phyloP scores from a whole-genome alignment of 2,329 filamentous ascomycete species.

The Talaromyces marneffei region DNA sequence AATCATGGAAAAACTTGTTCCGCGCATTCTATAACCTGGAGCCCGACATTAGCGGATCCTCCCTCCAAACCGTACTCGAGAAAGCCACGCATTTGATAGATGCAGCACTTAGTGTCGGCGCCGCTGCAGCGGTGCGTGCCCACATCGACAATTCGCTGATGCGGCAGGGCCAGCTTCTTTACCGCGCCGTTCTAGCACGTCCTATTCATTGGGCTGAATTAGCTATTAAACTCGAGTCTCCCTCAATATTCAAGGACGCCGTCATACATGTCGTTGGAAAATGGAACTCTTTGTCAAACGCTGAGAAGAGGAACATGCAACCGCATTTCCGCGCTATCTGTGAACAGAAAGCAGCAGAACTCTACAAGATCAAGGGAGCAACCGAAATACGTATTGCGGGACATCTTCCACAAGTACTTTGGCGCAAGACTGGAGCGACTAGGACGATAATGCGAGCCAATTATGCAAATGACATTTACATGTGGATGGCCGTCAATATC shows the following conservation, averaged over 20 bases:
- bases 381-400: slow-evolving; percentile 26
- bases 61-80: slow-evolving; percentile 35
- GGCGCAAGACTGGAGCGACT: slow-evolving; percentile 19
- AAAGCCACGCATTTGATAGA: slow-evolving; percentile 39
- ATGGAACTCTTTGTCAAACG: slow-evolving; percentile 22
- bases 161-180: slow-evolving; percentile 43
- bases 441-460: slow-evolving; percentile 35
- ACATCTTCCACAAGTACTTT: slow-evolving; percentile 37
- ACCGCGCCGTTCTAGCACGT: slow-evolving; percentile 37
- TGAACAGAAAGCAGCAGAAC: slow-evolving; percentile 21
- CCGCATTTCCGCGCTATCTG: slow-evolving; percentile 20
- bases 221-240: slow-evolving; percentile 41
- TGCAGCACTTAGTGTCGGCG: slow-evolving; percentile 44
- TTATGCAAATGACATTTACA: slow-evolving; percentile 46
- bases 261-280: slow-evolving; percentile 28
- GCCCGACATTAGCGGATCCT: slow-evolving; percentile 36
- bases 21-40: slow-evolving; percentile 43
- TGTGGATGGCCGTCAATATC: slow-evolving; percentile 46
- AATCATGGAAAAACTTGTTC: slow-evolving; percentile 41
- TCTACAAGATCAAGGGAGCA: slow-evolving; percentile 22
- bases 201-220: slow-evolving; percentile 45
- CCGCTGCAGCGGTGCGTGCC: slow-evolving; percentile 38
- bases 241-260: slow-evolving; percentile 32
- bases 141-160: slow-evolving; percentile 46
- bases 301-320: slow-evolving; percentile 18